These are phyloP conservation scores for Jatropha multifida DNA, from an alignment of 441 rosid genomes.

Conservation along the genomic window DNA sequence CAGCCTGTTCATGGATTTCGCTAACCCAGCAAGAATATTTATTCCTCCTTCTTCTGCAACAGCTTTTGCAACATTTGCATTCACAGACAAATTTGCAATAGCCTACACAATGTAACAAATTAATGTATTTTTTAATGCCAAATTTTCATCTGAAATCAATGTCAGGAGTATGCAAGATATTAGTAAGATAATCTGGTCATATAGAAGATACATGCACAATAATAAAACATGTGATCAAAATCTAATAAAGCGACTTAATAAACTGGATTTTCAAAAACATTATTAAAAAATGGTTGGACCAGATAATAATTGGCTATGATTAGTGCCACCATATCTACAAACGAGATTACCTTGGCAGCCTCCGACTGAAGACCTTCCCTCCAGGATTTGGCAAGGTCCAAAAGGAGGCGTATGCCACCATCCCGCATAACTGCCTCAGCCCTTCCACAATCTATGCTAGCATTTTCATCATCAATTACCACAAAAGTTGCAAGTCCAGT, in stretches of 20 bases:
- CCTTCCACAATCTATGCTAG: conserved; percentile 87
- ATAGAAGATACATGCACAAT: conserved; percentile 9
- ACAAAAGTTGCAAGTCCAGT: conserved; percentile 94
- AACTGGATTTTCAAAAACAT: conserved; percentile 4
- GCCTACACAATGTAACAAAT: conserved; percentile 49
- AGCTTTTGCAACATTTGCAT: conserved; percentile 85
- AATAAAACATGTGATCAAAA: not conserved
- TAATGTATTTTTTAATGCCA: not conserved
- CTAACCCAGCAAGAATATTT: conserved; percentile 66
- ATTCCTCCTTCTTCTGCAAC: conserved; percentile 96
- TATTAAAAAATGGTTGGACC: conserved; percentile 1
- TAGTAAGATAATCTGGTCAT: conserved; percentile 12
- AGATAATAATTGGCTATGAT: not conserved
- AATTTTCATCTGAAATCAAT: conserved; percentile 4
- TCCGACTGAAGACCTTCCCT: conserved; percentile 95
- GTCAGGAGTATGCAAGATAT: conserved; percentile 6
- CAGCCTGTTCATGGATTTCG: conserved; percentile 83
- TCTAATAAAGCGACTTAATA: conserved; percentile 13
- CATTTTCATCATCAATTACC: conserved; percentile 91
- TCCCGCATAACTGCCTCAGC: conserved; percentile 93
- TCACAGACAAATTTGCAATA: conserved; percentile 89
- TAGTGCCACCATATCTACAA: not conserved
- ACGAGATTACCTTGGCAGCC: conserved; percentile 77
- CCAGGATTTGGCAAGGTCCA: conserved; percentile 93
- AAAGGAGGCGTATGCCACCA: conserved; percentile 86